Base-by-base conservation (phyloP, 345 rosid genomes). In the Citrus unshiu region DNA sequence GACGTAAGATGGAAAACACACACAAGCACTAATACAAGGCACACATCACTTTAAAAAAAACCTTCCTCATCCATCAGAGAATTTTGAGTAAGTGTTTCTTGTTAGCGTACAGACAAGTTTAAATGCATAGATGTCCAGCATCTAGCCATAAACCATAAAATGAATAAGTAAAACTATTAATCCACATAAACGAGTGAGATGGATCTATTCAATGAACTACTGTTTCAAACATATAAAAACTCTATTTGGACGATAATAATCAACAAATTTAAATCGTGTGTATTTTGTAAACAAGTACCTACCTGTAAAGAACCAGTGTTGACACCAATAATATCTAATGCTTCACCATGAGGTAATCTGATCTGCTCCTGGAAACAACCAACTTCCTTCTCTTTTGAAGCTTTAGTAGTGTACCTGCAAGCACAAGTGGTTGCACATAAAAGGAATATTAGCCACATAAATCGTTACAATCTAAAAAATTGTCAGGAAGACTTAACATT, bases 391-490 rank as follows among this genome's bases (percentile, higher is more conserved):
- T 76, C 77, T 30, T 80, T 61, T 68, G 89, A 88, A 75, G 76
- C 84, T 79, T 74, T 83, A 64, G 85, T 86, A 61, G 83, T 83
- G 83, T 87, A 91, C 97, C 95, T 94, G 76, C 74, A 81, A 85
- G 43, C 56, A 81, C 66, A 73, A 82, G 18, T 49, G 76, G 73
- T 40, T 27, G 5, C 68, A 74, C 29, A 51, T 32, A 29, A 68
- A 77, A 54, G 56, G n/a, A 58, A 61, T 13, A 4, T 77, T 43
- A 68, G 72, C 77, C 27, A 25, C 30, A 30, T 57, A 68, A 30
- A 63, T 57, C 7, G 4, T 43, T 16, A 19, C 21, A 77, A 30
- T 66, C 37, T 13, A 66, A 77, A 34, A 75, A 37, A 76, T 49
- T 16, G n/a, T 51, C 37, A 71, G 3, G 43, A 35, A 58, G 35